Base-by-base conservation (phyloP, 495 filamentous ascomycete species). In the Aspergillus bridgeri region DNA sequence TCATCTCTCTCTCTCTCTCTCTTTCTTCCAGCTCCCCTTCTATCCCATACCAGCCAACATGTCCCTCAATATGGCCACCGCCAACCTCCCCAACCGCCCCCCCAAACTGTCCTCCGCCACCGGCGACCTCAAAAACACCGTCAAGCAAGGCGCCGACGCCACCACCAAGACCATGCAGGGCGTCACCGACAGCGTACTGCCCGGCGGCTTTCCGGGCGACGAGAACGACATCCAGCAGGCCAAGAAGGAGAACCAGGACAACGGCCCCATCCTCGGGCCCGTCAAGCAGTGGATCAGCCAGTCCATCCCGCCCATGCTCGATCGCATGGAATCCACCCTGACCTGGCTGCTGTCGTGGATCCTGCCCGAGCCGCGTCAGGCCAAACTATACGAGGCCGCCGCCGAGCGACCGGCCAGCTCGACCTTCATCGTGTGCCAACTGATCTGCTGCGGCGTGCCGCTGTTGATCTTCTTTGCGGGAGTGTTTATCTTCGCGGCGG, bases 371-470 rank as follows among this genome's bases (percentile, higher is more conserved):
- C 62, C 66, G 3, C 68, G 65, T 7, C 71, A 70, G 42, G 67
- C 62, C 3, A 58, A 60, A 3, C 58, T 71, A 38, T 75, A 71
- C 50, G 69, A 74, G 22, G 64, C 64, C 24, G 65, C 67, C 33
- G 29, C 69, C 51, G 64, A 64, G 24, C 59, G 67, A 4, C 73
- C 73, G 1, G 68, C 70, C 9, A 67, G 69, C 1, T 60, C 69
- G 5, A 73, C 69, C 7, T 74, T 75, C 46, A 57, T 74, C 17
- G 56, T 73, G 11, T 74, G 73, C 42, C 71, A 75, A 48, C 53
- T 66, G 43, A 69, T 75, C 27, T 75, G 73, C 53, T 74, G 71
- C 45, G 73, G 71, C 2, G 69, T 75, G 0, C 73, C 73, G 19
- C 38, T 74, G 49, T 43, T 75, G 17, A 64, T 75, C 0, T 75